These are phyloP conservation scores for Kwoniella newhampshirensis DNA, from an alignment of 768 basidiomycete species.

Conservation along the genomic window DNA sequence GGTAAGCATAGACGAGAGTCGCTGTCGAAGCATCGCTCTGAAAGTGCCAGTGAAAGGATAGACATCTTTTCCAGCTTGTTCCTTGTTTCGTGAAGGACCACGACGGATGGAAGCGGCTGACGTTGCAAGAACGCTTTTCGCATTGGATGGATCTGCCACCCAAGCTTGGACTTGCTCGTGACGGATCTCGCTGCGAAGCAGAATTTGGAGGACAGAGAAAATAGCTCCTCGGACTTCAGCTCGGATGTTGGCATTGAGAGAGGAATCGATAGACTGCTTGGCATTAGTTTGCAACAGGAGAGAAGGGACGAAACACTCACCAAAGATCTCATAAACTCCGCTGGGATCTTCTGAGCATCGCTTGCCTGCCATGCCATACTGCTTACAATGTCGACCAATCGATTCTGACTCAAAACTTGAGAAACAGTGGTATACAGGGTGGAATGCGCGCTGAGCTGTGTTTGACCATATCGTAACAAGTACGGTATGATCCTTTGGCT, in stretches of 20 bases:
- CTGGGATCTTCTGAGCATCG: background rate
- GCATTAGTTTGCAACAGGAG: slow-evolving; percentile 2
- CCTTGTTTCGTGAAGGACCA: slow-evolving; percentile 21
- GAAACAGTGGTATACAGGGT: background rate
- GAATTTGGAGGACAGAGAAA: slow-evolving; percentile 18
- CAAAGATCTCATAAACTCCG: background rate
- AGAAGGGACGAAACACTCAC: background rate
- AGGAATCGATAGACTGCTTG: slow-evolving; percentile 23
- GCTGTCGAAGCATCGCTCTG: slow-evolving; percentile 5
- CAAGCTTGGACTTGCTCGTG: slow-evolving; percentile 12
- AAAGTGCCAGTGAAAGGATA: slow-evolving; percentile 23
- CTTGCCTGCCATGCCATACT: background rate
- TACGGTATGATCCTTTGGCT: slow-evolving; percentile 10
- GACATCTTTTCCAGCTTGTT: slow-evolving; percentile 21
- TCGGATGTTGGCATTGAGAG: slow-evolving; percentile 26
- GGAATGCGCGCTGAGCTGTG: background rate
- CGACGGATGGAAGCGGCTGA: slow-evolving; percentile 16
- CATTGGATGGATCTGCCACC: slow-evolving; percentile 20
- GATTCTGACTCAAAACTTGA: background rate
- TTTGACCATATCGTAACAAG: background rate
- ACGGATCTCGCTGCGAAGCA: slow-evolving; percentile 21
- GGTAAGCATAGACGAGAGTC: background rate
- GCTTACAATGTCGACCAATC: background rate
- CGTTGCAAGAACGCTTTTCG: slow-evolving; percentile 24
- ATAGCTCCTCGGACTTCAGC: background rate